phyloP scores from a whole-genome alignment of 2,329 filamentous ascomycete genomes.

The Diplodia intermedia region DNA sequence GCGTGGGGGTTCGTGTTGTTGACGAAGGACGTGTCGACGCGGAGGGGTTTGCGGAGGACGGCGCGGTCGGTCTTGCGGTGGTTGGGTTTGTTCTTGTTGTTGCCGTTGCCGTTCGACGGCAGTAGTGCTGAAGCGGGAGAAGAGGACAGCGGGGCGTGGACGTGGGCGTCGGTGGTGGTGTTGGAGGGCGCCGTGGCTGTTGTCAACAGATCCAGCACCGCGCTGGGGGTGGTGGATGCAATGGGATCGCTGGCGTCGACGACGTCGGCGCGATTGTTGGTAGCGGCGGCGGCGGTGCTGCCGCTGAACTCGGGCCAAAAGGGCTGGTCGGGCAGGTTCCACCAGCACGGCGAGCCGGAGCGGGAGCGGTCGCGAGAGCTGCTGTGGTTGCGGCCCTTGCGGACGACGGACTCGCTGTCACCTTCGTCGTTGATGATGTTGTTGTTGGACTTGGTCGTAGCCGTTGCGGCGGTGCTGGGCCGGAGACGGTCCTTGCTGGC shows the following conservation, averaged over 20 bases:
- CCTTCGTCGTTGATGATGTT: background rate
- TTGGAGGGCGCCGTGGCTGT: too few species aligned
- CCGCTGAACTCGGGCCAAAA: constrained; percentile 24
- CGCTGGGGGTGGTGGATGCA: background rate
- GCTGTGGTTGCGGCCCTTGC: background rate
- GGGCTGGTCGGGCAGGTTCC: constrained; percentile 29
- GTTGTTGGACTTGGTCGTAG: background rate
- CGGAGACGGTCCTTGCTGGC: background rate
- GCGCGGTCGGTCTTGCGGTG: background rate
- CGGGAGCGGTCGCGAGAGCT: constrained; percentile 11
- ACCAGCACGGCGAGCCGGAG: constrained; percentile 28
- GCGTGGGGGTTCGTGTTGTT: background rate
- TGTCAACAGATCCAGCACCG: background rate
- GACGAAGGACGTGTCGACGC: constrained; percentile 13
- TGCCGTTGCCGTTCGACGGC: background rate
- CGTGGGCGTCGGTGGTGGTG: too few species aligned
- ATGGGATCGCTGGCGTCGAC: too few species aligned
- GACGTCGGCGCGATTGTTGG: background rate
- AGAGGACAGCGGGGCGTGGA: too few species aligned
- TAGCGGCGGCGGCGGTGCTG: background rate
- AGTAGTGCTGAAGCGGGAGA: background rate
- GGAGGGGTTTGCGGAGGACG: constrained; percentile 10
- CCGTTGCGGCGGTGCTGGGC: background rate
- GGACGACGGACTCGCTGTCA: background rate
- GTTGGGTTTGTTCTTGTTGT: background rate